Conservation (phyloP, 2,329 filamentous ascomycete genomes). For the Botrytis byssoidea region DNA sequence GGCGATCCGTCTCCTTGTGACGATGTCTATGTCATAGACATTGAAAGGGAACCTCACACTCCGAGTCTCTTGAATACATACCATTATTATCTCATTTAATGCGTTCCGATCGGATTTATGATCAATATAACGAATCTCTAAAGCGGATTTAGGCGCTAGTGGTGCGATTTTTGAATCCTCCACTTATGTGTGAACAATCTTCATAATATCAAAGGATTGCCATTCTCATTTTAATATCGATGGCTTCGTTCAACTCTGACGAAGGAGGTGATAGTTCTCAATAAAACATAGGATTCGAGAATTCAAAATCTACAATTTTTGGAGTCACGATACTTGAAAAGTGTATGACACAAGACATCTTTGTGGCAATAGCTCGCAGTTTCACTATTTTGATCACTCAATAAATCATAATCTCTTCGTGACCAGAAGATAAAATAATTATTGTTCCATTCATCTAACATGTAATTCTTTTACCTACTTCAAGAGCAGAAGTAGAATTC, state of each 20-base stretch:
- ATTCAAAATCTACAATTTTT: background rate
- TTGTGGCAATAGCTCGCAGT: background rate
- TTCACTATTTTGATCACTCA: background rate
- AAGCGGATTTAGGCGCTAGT: background rate
- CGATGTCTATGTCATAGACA: background rate
- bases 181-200: background rate
- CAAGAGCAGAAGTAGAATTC: background rate
- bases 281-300: background rate
- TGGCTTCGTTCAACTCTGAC: background rate
- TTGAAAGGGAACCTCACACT: background rate
- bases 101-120: background rate
- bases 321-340: background rate
- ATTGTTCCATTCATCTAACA: background rate
- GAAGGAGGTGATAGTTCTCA: background rate
- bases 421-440: background rate
- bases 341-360: background rate
- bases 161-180: background rate
- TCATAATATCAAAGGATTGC: background rate
- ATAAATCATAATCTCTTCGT: background rate
- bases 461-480: background rate
- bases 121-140: background rate
- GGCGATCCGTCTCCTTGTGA: background rate
- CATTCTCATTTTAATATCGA: background rate
- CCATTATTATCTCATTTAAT: background rate
- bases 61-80: background rate